Evolutionary conservation across 805 yeast species (phyloP).

Genomic region (Saccharomycopsis babjevae): DNA sequence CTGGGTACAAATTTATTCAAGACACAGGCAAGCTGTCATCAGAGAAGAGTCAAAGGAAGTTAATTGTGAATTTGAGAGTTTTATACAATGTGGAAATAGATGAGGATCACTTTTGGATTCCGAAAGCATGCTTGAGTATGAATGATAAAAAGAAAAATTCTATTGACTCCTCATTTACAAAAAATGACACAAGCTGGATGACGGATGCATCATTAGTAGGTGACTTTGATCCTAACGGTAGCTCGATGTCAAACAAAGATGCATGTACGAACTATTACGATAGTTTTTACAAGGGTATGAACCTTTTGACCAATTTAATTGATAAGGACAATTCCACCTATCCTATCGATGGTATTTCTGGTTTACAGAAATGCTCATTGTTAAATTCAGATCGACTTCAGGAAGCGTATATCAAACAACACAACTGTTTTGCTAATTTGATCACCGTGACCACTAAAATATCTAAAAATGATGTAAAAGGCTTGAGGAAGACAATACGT

Average conservation of each 20-base stretch:
- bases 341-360: no score
- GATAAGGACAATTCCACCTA: neutral
- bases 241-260: neutral
- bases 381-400: no score
- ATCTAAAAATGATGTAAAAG: neutral
- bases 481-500: neutral
- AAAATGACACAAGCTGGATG: neutral
- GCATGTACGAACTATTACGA: neutral
- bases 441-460: neutral
- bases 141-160: neutral
- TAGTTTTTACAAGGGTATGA: neutral
- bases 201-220: neutral
- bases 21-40: neutral
- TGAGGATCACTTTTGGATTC: neutral
- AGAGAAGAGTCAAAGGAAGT: neutral
- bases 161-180: neutral
- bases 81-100: neutral
- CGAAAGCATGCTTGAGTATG: neutral
- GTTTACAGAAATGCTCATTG: no score
- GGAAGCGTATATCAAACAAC: neutral
- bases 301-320: neutral
- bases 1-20: neutral
- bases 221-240: neutral
- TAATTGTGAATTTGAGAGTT: neutral
- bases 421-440: neutral